Evolutionary conservation across 495 filamentous ascomycete species (phyloP), one percentile per base, ranked within the genome.

Genomic region (Rhizodiscina lignyota): DNA sequence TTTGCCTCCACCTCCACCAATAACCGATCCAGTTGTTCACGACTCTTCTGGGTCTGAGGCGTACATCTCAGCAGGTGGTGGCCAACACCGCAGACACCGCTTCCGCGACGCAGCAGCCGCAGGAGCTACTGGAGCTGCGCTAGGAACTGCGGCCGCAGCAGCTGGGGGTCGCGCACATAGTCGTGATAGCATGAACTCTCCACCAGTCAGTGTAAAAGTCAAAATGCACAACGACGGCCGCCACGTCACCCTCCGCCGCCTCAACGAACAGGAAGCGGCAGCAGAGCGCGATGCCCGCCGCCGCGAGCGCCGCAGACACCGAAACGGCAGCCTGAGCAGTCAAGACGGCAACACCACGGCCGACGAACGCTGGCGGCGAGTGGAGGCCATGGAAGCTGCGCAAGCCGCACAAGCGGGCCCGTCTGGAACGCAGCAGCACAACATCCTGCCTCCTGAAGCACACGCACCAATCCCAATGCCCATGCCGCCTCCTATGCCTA

Each of bases 181-280:
- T 30, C 55, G 57, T 2, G 58, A 60, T 27, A 55, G 56, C 26
- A 58, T 65, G 10, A 54, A 60, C 12, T 69, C 68, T 10, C 69
- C 72, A 13, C 76, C 82, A 2, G 77, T 83, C 34, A 79, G 72
- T 36, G 72, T 91, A 33, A 83, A 83, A 56, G 65, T 92, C 18
- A 77, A 78, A 51, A 74, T 86, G 59, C 74, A 83, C 55, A 68
- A 74, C 35, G 79, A 92, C 45, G 75, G 79, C 36, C 69, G 75
- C 21, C 78, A 83, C 44, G 75, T 92, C 31, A 92, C 84, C 8
- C 63, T 94, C 15, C 70, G 83, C 17, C 66, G 79, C 19, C 57
- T 94, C 10, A 82, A 77, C 5, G 82, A 87, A 42, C 72, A 83
- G 51, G 84, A 92, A 65, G 77, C 78, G 2, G 74, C 71, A 8